A percentile compares a stretch with the other conserved stretches of the same genome.
Evolutionary conservation across 495 filamentous ascomycete species (phyloP).

Genomic region (Gamarada debralockiae): DNA sequence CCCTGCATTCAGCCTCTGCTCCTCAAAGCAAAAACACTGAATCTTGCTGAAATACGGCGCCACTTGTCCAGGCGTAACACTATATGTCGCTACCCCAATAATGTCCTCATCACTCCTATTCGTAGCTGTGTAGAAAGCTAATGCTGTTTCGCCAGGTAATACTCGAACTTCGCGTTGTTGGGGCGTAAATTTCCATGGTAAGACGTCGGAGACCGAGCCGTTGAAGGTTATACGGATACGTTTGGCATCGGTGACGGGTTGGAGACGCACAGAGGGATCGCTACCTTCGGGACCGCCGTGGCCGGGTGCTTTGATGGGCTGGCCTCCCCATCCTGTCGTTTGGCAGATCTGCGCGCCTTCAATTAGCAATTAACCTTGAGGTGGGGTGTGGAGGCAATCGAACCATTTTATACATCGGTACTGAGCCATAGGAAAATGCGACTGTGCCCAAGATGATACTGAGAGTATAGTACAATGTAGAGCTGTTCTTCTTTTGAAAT

Average conservation of each 20-base stretch:
- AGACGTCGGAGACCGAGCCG: constrained; percentile 86
- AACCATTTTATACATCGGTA: constrained; percentile 98
- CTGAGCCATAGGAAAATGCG: constrained; percentile 89
- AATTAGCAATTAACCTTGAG: neutral
- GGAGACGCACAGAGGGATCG: constrained; percentile 68
- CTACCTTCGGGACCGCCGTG: constrained; percentile 49
- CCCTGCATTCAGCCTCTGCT: constrained; percentile 83
- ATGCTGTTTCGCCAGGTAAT: constrained; percentile 90
- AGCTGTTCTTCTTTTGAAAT: constrained; percentile 55
- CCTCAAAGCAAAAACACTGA: constrained; percentile 99
- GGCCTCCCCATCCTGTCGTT: constrained; percentile 92
- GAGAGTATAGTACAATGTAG: constrained; percentile 68
- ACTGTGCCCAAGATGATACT: constrained; percentile 87
- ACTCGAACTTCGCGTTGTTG: constrained; percentile 97
- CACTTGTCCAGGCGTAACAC: constrained; percentile 91
- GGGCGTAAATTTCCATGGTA: constrained; percentile 96
- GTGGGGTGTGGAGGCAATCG: constrained; percentile 10
- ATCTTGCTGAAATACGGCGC: constrained; percentile 99
- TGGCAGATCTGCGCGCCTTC: constrained; percentile 74
- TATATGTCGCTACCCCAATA: constrained; percentile 97
- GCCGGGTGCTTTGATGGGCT: constrained; percentile 76
- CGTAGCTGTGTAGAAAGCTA: constrained; percentile 97
- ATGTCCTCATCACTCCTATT: constrained; percentile 88
- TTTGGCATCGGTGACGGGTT: constrained; percentile 73
- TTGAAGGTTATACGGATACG: constrained; percentile 96